These are phyloP conservation scores for Saccharomyces hybrid DNA, from an alignment of 1,139 yeast species.

Conservation along the genomic window DNA sequence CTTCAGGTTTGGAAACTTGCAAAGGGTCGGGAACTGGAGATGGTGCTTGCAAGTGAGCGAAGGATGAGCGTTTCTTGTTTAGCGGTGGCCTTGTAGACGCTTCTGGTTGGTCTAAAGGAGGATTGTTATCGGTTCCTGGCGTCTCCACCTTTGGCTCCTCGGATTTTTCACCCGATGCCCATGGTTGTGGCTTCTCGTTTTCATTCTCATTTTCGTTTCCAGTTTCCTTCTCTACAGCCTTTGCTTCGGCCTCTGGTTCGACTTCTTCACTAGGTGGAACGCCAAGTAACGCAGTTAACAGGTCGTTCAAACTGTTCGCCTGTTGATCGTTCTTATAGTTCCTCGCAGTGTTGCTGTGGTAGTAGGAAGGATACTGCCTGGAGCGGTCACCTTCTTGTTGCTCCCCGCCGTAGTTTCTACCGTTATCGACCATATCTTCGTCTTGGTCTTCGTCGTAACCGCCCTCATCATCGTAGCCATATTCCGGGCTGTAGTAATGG, in stretches of 20 bases:
- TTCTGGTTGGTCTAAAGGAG: background rate
- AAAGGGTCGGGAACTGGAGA: constrained; percentile 36
- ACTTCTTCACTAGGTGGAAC: constrained; percentile 5
- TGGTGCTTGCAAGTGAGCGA: constrained; percentile 29
- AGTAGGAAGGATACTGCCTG: constrained; percentile 8
- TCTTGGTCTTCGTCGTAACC: constrained; percentile 12
- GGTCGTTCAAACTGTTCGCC: constrained; percentile 12
- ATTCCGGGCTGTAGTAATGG: constrained; percentile 22
- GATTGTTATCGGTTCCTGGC: too few relatives aligned
- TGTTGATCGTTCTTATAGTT: background rate
- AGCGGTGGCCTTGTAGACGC: constrained; percentile 3
- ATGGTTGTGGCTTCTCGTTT: too few relatives aligned
- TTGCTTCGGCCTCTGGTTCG: constrained; percentile 6
- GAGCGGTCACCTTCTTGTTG: background rate
- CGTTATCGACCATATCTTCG: background rate
- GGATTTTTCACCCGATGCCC: too few relatives aligned
- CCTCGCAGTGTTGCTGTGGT: constrained; percentile 5
- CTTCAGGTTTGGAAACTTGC: constrained; percentile 42
- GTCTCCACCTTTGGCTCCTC: too few relatives aligned
- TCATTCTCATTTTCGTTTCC: background rate
- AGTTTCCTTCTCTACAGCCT: constrained; percentile 2
- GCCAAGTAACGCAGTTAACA: constrained; percentile 17
- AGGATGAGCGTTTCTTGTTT: constrained; percentile 16
- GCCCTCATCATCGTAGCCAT: constrained; percentile 15
- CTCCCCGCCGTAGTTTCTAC: constrained; percentile 7